A percentile compares a stretch with the other conserved stretches of the same genome.
Conservation (phyloP, 805 yeast genomes). For the Naumovozyma baii region DNA sequence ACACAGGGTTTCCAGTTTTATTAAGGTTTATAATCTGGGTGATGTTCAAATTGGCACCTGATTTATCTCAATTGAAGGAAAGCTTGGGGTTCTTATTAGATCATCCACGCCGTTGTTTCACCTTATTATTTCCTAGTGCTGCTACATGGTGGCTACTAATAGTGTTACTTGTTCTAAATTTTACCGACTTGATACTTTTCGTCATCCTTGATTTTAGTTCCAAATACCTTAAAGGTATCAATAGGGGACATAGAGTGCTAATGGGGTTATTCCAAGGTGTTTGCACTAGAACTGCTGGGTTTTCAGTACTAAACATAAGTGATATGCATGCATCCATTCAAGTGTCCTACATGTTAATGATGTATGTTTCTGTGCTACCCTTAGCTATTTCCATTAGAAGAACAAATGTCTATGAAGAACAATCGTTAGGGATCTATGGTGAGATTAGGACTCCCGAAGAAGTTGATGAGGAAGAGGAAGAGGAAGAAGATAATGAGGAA, state of each 20-base stretch:
- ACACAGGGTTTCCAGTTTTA: slow-evolving; percentile 86
- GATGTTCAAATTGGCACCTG: slow-evolving; percentile 55
- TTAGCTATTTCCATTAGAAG: slow-evolving; percentile 92
- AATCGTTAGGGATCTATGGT: slow-evolving; percentile 85
- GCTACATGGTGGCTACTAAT: slow-evolving; percentile 93
- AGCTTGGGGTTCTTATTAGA: slow-evolving; percentile 79
- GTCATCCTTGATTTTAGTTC: slow-evolving; percentile 64
- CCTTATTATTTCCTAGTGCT: slow-evolving; percentile 78
- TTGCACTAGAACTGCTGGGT: slow-evolving; percentile 91
- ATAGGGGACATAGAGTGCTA: slow-evolving; percentile 60
- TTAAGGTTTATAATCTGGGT: slow-evolving; percentile 79
- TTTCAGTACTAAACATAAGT: slow-evolving; percentile 60
- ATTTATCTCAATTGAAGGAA: slow-evolving; percentile 55
- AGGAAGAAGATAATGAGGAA: slow-evolving; percentile 7
- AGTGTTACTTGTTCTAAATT: slow-evolving; percentile 63
- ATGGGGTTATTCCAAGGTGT: slow-evolving; percentile 87
- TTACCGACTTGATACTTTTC: slow-evolving; percentile 70
- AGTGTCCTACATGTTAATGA: slow-evolving; percentile 90
- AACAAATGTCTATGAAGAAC: slow-evolving; percentile 97
- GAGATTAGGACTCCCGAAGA: slow-evolving; percentile 22
- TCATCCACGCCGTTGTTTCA: slow-evolving; percentile 95
- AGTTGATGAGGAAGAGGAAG: slow-evolving; percentile 19
- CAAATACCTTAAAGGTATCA: slow-evolving; percentile 40
- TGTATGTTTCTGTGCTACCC: slow-evolving; percentile 95
- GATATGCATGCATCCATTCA: slow-evolving; percentile 81